A percentile compares a stretch with the other conserved stretches of the same genome.
phyloP scores from a whole-genome alignment of 371 early-diverging fungal genomes.

The Rhizopus microsporus region DNA sequence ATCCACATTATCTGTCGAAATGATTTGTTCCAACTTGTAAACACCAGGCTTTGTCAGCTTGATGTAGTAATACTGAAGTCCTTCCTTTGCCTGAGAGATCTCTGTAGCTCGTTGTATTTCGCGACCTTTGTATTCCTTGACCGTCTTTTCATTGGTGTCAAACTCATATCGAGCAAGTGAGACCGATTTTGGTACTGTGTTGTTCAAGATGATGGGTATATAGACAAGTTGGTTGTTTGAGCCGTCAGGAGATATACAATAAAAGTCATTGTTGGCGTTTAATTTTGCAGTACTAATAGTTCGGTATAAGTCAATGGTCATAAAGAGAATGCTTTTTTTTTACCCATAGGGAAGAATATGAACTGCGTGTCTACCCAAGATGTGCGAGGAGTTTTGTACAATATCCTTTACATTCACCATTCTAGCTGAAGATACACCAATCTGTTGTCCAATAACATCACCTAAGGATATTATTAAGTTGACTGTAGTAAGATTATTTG shows the following conservation, averaged over 20 bases:
- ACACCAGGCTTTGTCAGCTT: conserved; percentile 39
- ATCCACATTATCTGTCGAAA: conserved; percentile 39
- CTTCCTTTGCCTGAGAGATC: conserved; percentile 35
- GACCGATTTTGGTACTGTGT: conserved; percentile 45
- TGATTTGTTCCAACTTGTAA: conserved; percentile 41
- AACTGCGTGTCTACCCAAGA: conserved; percentile 52
- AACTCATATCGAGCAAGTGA: conserved; percentile 46
- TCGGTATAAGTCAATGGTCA: background rate
- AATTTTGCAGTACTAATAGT: conserved; percentile 47
- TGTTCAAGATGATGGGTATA: conserved; percentile 52
- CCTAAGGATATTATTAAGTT: conserved; percentile 13
- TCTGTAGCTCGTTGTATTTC: conserved; percentile 48
- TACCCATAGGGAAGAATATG: conserved; percentile 56
- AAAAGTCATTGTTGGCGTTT: conserved; percentile 45
- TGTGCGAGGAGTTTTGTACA: conserved; percentile 42
- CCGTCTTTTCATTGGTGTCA: conserved; percentile 25
- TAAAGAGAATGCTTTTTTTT: background rate
- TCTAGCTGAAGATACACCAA: conserved; percentile 42
- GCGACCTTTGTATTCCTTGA: conserved; percentile 13
- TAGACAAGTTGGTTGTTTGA: conserved; percentile 37
- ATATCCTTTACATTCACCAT: conserved; percentile 47
- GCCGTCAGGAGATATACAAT: conserved; percentile 39
- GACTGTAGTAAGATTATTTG: background rate
- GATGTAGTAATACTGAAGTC: conserved; percentile 42
- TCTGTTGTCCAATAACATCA: conserved; percentile 35